These are phyloP conservation scores for Solanum phureja DNA, from an alignment of 257 asterid genomes.

Conservation along the genomic window DNA sequence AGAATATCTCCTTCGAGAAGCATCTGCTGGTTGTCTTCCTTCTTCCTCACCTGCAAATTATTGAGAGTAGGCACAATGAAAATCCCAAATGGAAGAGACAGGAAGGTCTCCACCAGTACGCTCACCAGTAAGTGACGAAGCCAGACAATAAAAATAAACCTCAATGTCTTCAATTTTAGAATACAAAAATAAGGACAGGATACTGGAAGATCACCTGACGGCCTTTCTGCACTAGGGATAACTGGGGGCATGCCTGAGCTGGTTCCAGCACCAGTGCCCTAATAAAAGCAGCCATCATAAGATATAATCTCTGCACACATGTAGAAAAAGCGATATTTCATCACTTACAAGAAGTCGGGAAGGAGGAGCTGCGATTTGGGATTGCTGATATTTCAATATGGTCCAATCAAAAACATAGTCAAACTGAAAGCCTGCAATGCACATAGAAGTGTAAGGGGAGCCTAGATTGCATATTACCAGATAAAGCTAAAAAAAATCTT, in stretches of 20 bases:
- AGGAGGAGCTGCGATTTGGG: conserved; percentile 82
- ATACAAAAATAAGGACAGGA: not conserved
- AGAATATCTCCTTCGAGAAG: conserved; percentile 51
- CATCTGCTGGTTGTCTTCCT: conserved; percentile 69
- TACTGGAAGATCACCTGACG: conserved; percentile 37
- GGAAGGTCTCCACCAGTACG: not conserved
- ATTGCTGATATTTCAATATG: conserved; percentile 90
- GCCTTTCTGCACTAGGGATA: conserved; percentile 62
- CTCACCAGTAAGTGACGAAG: not conserved
- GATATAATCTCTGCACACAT: not conserved
- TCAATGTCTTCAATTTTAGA: not conserved
- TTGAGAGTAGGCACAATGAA: not conserved
- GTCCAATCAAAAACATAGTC: conserved; percentile 99
- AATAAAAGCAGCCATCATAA: conserved; percentile 10
- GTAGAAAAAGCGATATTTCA: not conserved
- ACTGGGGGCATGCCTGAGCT: conserved; percentile 89
- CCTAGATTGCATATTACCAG: not conserved
- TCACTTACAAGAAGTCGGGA: conserved; percentile 60
- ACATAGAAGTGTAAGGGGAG: not conserved
- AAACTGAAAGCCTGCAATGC: conserved; percentile 74
- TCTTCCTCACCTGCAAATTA: conserved; percentile 59
- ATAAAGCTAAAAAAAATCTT: not conserved
- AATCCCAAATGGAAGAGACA: not conserved
- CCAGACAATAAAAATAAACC: not conserved
- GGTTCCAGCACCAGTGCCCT: conserved; percentile 77